Percentiles rank a stretch among this genome's conserved stretches.
phyloP scores from a whole-genome alignment of 495 filamentous ascomycete genomes.

The Halenospora varia region DNA sequence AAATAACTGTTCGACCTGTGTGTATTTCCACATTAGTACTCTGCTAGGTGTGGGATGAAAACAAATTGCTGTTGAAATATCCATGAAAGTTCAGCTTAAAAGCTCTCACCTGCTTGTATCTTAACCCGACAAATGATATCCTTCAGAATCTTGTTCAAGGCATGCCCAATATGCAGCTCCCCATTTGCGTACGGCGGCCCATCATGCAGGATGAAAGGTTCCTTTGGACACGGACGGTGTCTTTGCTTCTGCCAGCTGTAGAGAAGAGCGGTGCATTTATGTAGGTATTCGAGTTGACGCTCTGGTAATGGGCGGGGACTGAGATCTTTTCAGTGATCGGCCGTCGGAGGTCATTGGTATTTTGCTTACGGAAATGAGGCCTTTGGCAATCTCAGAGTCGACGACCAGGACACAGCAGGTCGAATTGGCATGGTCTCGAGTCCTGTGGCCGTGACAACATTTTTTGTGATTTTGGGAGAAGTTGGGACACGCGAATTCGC shows the following conservation, averaged over 20 bases:
- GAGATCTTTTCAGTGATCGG: not conserved
- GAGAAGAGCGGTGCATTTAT: conserved; percentile 78
- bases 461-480: conserved; percentile 6
- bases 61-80: not conserved
- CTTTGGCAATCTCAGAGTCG: conserved; percentile 57
- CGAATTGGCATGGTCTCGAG: conserved; percentile 45
- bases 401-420: conserved; percentile 51
- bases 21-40: not conserved
- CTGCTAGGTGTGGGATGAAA: not conserved
- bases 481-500: too few species aligned
- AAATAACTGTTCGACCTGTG: conserved; percentile 54
- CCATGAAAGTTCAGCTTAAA: not conserved
- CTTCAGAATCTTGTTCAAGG: conserved; percentile 95
- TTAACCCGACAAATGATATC: conserved; percentile 84
- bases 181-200: conserved; percentile 98
- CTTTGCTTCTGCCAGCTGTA: conserved; percentile 91
- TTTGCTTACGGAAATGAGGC: conserved; percentile 47
- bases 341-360: not conserved
- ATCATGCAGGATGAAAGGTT: conserved; percentile 84
- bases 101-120: conserved; percentile 59
- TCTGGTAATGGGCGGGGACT: conserved; percentile 41
- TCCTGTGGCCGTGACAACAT: not conserved
- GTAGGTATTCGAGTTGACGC: conserved; percentile 60
- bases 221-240: conserved; percentile 48
- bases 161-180: conserved; percentile 91